Evolutionary conservation across 2,329 filamentous ascomycete species (phyloP), one percentile per base, ranked within the genome.

Genomic region (Bimuria novae-zelandiae): DNA sequence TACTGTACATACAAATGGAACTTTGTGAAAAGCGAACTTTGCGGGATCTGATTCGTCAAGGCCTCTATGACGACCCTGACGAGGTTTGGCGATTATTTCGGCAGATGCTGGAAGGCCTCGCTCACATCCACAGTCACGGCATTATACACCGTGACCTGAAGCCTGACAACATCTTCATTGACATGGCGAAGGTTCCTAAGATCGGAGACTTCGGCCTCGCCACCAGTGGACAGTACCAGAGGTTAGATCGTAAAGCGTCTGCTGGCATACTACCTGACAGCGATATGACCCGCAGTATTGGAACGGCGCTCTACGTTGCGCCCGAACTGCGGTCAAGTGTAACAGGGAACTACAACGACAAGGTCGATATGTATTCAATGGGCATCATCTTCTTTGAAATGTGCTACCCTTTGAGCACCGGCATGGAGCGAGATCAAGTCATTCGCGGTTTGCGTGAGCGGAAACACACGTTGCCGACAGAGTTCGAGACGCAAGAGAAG

Each of bases 301-400:
- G 86, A 3, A 99, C 94, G 12, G 88, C 90, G 0, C 89, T 94
- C 52, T 99, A 99, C 66, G 89, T 96, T 51, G 94, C 94, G 0
- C 94, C 94, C 0, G 94, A 99, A 73, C 84, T 99, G 51, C 86
- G 89, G 54, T 91, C 90, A 1, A 83, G 83, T 5, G 86, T 86
- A 5, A 83, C 83, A 27, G 89, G 88, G 3, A 87, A 87, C 56
- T 97, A 97, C 71, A 95, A 90, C 54, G 87, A 90, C 52, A 97
- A 97, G 73, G 92, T 97, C 1, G 94, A 99, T 82, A 97, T 99
- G 93, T 99, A 94, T 70, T 97, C 93, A 0, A 80, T 99, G 36
- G 94, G 94, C 0, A 89, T 99, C 58, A 97, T 99, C 52, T 96
- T 99, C 76, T 97, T 97, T 62, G 94, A 99, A 74, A 99, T 99